phyloP scores from a whole-genome alignment of 169 alveolate species.

The Plasmodium cynomolgi region DNA sequence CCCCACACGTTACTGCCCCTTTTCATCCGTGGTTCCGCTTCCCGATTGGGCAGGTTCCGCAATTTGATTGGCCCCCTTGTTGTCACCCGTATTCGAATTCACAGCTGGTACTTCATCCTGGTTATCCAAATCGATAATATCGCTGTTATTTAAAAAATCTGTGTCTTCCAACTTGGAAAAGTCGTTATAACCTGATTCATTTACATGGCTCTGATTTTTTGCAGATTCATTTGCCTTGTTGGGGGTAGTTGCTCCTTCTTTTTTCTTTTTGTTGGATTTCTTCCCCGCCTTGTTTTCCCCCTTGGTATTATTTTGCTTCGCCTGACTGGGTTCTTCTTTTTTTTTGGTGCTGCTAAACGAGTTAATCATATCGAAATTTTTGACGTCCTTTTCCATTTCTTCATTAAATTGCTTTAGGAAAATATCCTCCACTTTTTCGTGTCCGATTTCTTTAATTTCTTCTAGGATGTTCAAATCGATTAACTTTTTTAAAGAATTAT shows the following conservation, averaged over 20 bases:
- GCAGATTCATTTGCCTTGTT: background rate
- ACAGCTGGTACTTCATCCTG: background rate
- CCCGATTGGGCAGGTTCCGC: background rate
- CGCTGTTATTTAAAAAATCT: constrained; percentile 15
- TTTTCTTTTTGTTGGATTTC: background rate
- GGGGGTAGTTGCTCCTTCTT: background rate
- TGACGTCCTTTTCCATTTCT: constrained; percentile 58
- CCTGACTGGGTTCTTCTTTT: background rate
- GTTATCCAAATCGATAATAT: background rate
- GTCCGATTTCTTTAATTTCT: constrained; percentile 70
- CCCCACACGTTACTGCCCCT: background rate
- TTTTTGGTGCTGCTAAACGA: background rate
- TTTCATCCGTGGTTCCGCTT: background rate
- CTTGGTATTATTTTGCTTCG: background rate
- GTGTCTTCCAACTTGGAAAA: constrained; percentile 16
- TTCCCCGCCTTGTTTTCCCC: background rate
- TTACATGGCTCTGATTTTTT: background rate
- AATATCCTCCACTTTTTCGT: constrained; percentile 63
- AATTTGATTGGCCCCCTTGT: background rate
- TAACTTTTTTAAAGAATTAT: constrained; percentile 56
- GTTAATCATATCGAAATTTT: constrained; percentile 22
- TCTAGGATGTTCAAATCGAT: constrained; percentile 68
- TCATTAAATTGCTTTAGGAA: constrained; percentile 64
- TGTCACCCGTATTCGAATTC: background rate
- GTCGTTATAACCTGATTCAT: background rate